Evolutionary conservation across 495 filamentous ascomycete genomes (phyloP), one percentile per base, ranked within the genome.

Genomic region (Penicillium malachiteum): DNA sequence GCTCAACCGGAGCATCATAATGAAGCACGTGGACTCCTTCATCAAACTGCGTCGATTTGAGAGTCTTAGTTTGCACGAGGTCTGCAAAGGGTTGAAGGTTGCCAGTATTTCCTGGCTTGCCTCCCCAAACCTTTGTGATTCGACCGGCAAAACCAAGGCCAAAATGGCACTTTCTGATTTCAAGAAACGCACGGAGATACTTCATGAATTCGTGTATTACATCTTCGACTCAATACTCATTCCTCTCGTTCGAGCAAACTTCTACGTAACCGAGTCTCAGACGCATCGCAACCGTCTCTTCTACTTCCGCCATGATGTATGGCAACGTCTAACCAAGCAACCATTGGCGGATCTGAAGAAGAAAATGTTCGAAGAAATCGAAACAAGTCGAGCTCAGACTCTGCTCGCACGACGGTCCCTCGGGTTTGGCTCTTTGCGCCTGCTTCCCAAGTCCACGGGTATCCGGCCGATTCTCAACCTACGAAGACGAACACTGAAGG

Each of bases 251-350:
- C 85, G 90, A 13, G 81, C 81, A 17, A 89, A 94, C 63, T 98
- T 98, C 59, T 90, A 98, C 60, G 90, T 97, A 21, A 98, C 94
- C 1, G 94, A 98, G 68, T 93, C 91, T 2, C 90, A 84, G 58
- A 73, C 78, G 6, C 86, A 97, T 62, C 80, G 84, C 21, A 91
- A 95, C 63, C 84, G 85, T 7, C 73, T 97, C 0, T 96, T 96
- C 70, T 98, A 90, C 73, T 97, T 97, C 61, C 86, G 92, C 4
- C 95, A 98, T 57, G 94, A 98, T 63, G 78, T 92, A 37, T 98
- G 94, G 94, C 81, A 83, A 53, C 79, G 77, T 13, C 63, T 97
- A 41, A 86, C 83, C 8, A 87, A 92, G 57, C 86, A 91, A 12
- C 84, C 88, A 0, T 71, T 97, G 65, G 71, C 78, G 1, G 65